A percentile compares a stretch with the other conserved stretches of the same genome.
Conservation (phyloP, 441 rosid genomes). For the Geranium incanum region DNA sequence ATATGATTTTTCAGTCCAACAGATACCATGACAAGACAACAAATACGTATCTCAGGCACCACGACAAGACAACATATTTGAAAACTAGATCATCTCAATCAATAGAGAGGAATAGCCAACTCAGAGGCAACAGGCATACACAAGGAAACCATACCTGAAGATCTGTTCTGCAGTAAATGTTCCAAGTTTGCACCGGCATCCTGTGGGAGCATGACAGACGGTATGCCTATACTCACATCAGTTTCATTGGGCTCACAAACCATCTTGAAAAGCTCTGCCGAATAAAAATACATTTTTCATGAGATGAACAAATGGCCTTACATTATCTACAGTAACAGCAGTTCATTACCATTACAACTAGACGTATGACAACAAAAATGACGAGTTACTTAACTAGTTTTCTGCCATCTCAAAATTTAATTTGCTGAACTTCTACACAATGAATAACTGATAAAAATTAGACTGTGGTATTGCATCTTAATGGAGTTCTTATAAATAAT, state of each 20-base stretch:
- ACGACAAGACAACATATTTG: not conserved
- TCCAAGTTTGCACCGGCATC: slow-evolving; percentile 47
- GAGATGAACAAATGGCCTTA: not conserved
- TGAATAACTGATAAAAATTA: not conserved
- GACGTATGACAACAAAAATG: not conserved
- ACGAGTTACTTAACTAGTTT: not conserved
- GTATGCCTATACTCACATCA: slow-evolving; percentile 38
- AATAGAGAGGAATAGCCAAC: slow-evolving; percentile 13
- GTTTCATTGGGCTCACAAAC: slow-evolving; percentile 46
- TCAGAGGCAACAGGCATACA: not conserved
- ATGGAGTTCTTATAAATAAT: not conserved
- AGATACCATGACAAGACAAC: not conserved
- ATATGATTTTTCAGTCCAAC: not conserved
- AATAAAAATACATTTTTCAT: not conserved
- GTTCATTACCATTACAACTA: not conserved
- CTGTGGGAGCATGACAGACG: slow-evolving; percentile 58
- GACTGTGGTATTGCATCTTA: not conserved
- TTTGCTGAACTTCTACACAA: not conserved
- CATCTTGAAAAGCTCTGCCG: slow-evolving; percentile 61
- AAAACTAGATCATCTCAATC: slow-evolving; percentile 8
- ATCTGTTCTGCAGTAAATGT: slow-evolving; percentile 18
- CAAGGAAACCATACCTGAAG: slow-evolving; percentile 26
- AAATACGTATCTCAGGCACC: not conserved
- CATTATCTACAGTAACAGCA: not conserved
- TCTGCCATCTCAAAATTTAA: not conserved